Evolutionary conservation across 164 flowering plant genomes (phyloP).

Genomic region (Berberis vulgaris): DNA sequence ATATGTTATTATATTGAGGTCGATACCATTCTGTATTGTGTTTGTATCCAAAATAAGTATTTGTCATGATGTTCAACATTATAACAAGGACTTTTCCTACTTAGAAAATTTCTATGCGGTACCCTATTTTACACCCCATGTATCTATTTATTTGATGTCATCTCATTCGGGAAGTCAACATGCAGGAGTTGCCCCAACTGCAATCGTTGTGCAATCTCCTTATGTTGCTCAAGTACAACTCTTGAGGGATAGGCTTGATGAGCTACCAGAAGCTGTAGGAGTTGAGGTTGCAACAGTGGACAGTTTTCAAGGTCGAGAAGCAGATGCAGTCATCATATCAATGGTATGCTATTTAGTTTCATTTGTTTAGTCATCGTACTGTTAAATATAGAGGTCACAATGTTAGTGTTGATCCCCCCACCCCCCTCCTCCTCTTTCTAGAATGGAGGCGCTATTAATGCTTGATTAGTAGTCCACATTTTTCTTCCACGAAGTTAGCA

Average conservation of each 20-base stretch:
- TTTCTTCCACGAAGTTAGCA: too few relatives aligned
- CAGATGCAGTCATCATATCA: slow-evolving; percentile 93
- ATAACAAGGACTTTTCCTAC: too few relatives aligned
- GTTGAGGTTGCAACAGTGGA: slow-evolving; percentile 91
- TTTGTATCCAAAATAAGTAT: too few relatives aligned
- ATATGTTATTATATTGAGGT: too few relatives aligned
- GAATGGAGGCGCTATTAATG: too few relatives aligned
- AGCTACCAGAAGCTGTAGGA: slow-evolving; percentile 53
- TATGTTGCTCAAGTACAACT: slow-evolving; percentile 97
- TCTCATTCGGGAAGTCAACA: slow-evolving; percentile 1
- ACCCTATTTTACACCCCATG: too few relatives aligned
- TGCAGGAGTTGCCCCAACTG: slow-evolving; percentile 69
- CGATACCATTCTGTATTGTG: too few relatives aligned
- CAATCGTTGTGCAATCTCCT: slow-evolving; percentile 87
- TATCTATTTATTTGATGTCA: neutral
- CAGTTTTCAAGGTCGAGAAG: slow-evolving; percentile 94
- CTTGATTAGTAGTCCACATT: too few relatives aligned
- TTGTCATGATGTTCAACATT: too few relatives aligned
- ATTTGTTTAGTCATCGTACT: neutral
- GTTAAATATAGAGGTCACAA: too few relatives aligned
- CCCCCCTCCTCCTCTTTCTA: neutral
- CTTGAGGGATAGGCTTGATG: slow-evolving; percentile 74
- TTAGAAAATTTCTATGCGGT: too few relatives aligned
- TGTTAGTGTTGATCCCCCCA: neutral
- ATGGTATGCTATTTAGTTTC: slow-evolving; percentile 44